These are phyloP conservation scores for Maudiozyma turicensis DNA, from an alignment of 805 yeast genomes.

Conservation along the genomic window DNA sequence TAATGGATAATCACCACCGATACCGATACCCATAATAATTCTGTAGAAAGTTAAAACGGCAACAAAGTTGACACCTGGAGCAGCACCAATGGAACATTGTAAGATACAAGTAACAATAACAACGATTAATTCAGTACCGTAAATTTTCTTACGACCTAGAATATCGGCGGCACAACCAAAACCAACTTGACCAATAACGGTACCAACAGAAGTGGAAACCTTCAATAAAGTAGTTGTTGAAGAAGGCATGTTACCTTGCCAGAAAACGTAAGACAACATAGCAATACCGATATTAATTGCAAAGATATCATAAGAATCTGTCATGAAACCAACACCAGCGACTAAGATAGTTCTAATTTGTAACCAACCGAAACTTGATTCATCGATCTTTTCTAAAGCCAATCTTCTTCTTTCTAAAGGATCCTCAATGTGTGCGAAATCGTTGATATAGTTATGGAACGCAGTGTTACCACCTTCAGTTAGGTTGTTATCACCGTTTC, in stretches of 20 bases:
- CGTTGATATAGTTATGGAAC: conserved; percentile 72
- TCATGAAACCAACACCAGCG: conserved; percentile 90
- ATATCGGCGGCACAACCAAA: conserved; percentile 78
- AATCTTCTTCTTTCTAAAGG: conserved; percentile 79
- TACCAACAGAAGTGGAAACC: conserved; percentile 88
- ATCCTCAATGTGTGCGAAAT: conserved; percentile 73
- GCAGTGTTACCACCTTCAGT: conserved; percentile 77
- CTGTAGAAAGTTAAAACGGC: conserved; percentile 72
- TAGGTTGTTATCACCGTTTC: no score
- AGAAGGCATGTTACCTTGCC: conserved; percentile 53
- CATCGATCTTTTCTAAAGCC: conserved; percentile 76
- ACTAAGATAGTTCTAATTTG: conserved; percentile 73
- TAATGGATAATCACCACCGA: conserved; percentile 94
- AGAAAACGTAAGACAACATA: conserved; percentile 70
- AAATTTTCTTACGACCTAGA: conserved; percentile 77
- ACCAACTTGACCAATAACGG: conserved; percentile 81
- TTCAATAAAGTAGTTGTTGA: conserved; percentile 70
- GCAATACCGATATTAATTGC: conserved; percentile 77
- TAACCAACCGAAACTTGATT: conserved; percentile 72
- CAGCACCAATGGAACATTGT: conserved; percentile 64
- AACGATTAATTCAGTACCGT: conserved; percentile 77
- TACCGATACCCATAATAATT: conserved; percentile 89
- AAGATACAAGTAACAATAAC: conserved; percentile 72
- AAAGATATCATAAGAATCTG: conserved; percentile 88
- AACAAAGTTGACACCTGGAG: conserved; percentile 63